Evolutionary conservation across 2,329 filamentous ascomycete species (phyloP).

Genomic region (Cladorrhinum sp.): DNA sequence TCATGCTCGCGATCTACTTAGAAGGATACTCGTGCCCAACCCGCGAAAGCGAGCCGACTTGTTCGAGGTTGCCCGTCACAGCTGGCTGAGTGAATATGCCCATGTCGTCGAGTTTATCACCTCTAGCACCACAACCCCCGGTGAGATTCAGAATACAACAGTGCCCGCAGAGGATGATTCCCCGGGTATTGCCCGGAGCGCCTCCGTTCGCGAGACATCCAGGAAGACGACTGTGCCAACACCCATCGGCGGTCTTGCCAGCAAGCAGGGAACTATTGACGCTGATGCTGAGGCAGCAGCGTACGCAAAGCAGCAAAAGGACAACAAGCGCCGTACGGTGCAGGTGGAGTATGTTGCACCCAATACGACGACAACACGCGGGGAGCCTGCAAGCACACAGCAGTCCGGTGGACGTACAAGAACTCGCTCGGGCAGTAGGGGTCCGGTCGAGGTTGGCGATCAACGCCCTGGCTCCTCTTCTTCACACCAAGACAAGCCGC

Average conservation of each 20-base stretch:
- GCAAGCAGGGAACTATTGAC: constrained; percentile 73
- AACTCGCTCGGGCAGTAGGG: constrained; percentile 53
- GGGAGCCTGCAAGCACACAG: constrained; percentile 39
- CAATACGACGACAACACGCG: constrained; percentile 77
- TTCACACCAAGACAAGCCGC: constrained; percentile 53
- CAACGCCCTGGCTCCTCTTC: constrained; percentile 24
- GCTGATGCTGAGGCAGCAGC: constrained; percentile 55
- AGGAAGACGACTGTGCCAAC: constrained; percentile 59
- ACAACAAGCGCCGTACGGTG: constrained; percentile 89
- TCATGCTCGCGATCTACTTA: constrained; percentile 86
- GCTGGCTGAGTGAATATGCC: constrained; percentile 97
- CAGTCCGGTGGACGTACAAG: constrained; percentile 45
- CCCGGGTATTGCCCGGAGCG: constrained; percentile 72
- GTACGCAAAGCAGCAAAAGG: constrained; percentile 67
- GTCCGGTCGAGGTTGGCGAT: constrained; percentile 43
- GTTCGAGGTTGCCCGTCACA: constrained; percentile 95
- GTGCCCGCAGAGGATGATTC: constrained; percentile 55
- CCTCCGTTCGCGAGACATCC: constrained; percentile 83
- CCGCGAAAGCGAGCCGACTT: constrained; percentile 91
- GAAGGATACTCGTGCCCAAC: constrained; percentile 91
- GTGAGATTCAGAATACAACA: constrained; percentile 79
- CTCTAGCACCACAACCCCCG: constrained; percentile 83
- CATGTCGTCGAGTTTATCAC: constrained; percentile 96
- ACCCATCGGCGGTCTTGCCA: constrained; percentile 60
- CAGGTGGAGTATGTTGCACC: constrained; percentile 98